Conservation (phyloP, 2,329 filamentous ascomycete genomes). For the Phaeophleospora eucalypticola region DNA sequence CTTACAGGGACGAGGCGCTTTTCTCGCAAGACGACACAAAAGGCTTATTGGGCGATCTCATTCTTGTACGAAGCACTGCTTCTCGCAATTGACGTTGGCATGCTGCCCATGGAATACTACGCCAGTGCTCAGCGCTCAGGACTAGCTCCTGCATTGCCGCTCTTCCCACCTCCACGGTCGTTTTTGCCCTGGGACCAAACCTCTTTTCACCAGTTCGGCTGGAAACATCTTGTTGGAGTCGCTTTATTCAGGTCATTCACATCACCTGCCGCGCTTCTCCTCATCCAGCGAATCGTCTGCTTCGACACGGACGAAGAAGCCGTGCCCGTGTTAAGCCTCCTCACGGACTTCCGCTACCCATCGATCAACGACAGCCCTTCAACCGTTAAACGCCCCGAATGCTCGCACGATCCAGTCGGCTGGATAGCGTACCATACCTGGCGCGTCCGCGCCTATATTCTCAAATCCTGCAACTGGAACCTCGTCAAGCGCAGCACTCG, state of each 20-base stretch:
- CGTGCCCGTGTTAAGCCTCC: constrained; percentile 15
- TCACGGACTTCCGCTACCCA: constrained; percentile 23
- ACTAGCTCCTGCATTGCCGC: constrained; percentile 22
- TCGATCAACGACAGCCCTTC: constrained; percentile 14
- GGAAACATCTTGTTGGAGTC: constrained; percentile 11
- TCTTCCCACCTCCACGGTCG: constrained; percentile 17
- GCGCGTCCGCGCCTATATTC: constrained; percentile 12
- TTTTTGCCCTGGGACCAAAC: constrained; percentile 16
- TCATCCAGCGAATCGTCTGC: constrained; percentile 12
- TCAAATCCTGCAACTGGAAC: constrained; percentile 24
- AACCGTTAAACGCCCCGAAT: background rate
- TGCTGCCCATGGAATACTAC: constrained; percentile 28
- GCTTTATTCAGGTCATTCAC: constrained; percentile 10
- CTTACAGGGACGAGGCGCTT: constrained; percentile 7
- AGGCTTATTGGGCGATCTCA: constrained; percentile 11
- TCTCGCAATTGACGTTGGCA: constrained; percentile 19
- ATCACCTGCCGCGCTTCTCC: constrained; percentile 19
- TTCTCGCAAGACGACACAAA: constrained; percentile 11
- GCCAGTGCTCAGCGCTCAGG: constrained; percentile 24
- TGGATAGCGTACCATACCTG: constrained; percentile 23
- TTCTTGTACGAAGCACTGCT: constrained; percentile 14
- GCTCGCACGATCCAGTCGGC: constrained; percentile 19
- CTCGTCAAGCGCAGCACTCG: constrained; percentile 7
- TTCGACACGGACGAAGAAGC: constrained; percentile 16
- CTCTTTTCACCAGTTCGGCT: constrained; percentile 16